Evolutionary conservation across 169 alveolate genomes (phyloP), one percentile per base, ranked within the genome.

Genomic region (Nephromyces sp.): DNA sequence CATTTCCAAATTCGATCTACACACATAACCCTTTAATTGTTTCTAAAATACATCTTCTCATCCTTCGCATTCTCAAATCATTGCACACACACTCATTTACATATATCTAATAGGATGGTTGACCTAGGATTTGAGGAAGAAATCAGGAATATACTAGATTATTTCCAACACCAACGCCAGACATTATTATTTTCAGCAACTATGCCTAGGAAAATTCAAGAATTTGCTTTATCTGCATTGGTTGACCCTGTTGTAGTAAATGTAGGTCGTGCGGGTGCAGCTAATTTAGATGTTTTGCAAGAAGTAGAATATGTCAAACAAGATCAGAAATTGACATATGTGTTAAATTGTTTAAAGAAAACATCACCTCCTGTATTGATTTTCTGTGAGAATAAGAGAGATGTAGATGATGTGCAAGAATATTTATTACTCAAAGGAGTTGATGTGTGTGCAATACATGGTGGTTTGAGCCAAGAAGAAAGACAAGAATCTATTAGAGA

Each of bases 51-150:
- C n/a, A n/a, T n/a, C n/a, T n/a, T n/a, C n/a, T n/a, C n/a, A n/a
- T n/a, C n/a, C n/a, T n/a, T n/a, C n/a, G n/a, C n/a, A n/a, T n/a
- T n/a, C n/a, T n/a, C n/a, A n/a, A n/a, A n/a, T n/a, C n/a, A n/a
- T n/a, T n/a, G n/a, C n/a, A n/a, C n/a, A n/a, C n/a, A n/a, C n/a
- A n/a, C n/a, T n/a, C n/a, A n/a, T n/a, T n/a, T n/a, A n/a, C n/a
- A n/a, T n/a, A 15, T 15, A 15, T 43, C 57, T 43, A n/a, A 24
- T 74, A 76, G 93, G 64, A 80, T 94, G 91, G 86, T 94, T 27
- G 99, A 95, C 75, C 78, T 90, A 89, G 98, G 98, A 0, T 97
- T 97, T 74, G 99, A 95, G 80, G 95, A 93, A 67, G 98, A 93
- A 74, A 90, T 96, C 25, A 82, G 97, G 30, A 89, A 87, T 66